Evolutionary conservation across 345 rosid species (phyloP).

Genomic region (Eucalyptus grandis): DNA sequence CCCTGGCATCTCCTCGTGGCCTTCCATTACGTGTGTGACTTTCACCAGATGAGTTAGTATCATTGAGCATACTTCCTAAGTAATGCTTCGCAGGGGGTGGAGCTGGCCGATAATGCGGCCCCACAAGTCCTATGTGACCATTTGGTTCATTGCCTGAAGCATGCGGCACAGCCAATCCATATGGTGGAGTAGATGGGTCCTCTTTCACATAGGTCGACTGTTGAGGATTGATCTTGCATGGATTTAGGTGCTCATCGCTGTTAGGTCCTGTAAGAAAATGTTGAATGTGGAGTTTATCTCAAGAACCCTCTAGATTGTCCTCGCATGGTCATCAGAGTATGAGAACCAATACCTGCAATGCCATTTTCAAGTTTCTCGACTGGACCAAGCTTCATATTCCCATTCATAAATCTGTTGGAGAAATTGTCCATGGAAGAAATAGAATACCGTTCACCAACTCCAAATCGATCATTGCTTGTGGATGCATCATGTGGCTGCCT

Average conservation of each 20-base stretch:
- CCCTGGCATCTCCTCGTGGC: conserved; percentile 57
- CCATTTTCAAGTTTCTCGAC: conserved; percentile 39
- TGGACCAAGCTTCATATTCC: conserved; percentile 29
- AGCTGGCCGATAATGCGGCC: conserved; percentile 25
- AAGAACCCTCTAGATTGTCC: not conserved
- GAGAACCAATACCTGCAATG: conserved; percentile 37
- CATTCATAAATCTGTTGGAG: conserved; percentile 51
- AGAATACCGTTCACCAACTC: conserved; percentile 20
- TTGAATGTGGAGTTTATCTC: not conserved
- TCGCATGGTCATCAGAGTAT: not conserved
- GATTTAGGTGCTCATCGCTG: conserved; percentile 27
- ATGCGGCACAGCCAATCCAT: conserved; percentile 25
- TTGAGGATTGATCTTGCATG: conserved; percentile 31
- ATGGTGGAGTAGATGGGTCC: conserved; percentile 38
- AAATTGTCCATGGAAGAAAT: conserved; percentile 37
- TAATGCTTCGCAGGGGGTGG: conserved; percentile 31
- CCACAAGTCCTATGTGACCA: conserved; percentile 41
- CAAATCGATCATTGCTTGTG: conserved; percentile 29
- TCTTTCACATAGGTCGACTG: conserved; percentile 31
- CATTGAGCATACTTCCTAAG: conserved; percentile 36
- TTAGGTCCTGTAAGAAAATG: conserved; percentile 31
- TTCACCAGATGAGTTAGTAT: conserved; percentile 36
- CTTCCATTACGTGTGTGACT: conserved; percentile 37
- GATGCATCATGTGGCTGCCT: conserved; percentile 40
- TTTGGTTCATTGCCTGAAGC: conserved; percentile 37